Base-by-base conservation (phyloP, 768 basidiomycete genomes). In the Myochromella boudieri region DNA sequence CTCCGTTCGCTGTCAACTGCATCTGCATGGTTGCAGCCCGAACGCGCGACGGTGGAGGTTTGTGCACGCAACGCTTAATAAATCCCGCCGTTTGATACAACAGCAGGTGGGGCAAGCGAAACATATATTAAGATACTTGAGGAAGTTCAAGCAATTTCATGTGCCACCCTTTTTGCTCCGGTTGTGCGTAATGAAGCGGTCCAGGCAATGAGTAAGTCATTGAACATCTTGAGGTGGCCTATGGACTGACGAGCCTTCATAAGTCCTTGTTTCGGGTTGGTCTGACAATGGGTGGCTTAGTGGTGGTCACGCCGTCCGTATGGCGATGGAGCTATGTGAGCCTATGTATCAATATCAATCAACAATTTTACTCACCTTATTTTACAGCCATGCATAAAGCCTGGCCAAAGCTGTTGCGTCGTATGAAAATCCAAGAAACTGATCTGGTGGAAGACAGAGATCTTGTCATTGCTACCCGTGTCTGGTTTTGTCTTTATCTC, bases 281-380 rank as follows among this genome's bases (percentile, higher is more conserved):
- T 93, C 91, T 14, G 91, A 95, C 55, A 91, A 91, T 57, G 91
- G 91, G n/a, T 95, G 93, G 93, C 65, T 97, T 27, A 92, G 87
- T 55, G 90, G 91, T 8, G 93, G 91, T 8, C 95, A 97, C 67
- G 95, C 95, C n/a, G 92, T 97, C 7, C 80, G 94, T 41, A 94
- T 97, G 91, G 94, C 91, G 31, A 84, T 97, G 76, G 95, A 97
- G 61, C 72, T 95, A 42, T 92, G 91, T 90, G 60, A 63, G 83
- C 66, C 14, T 8, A 32, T 37, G n/a, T 11, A 22, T 14, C 34
- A 11, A 34, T 37, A 10, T 18, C 24, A 11, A 14, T 22, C 24
- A 5, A 41, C 28, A n/a, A 15, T 24, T 31, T 29, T 34, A 43
- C 28, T 38, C 43, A 29, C 32, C 32, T 29, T 4, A 24, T 21